A percentile compares a stretch with the other conserved stretches of the same genome.
These are phyloP conservation scores for Arthroderma sp. DNA, from an alignment of 2,329 filamentous ascomycete species.

Conservation along the genomic window DNA sequence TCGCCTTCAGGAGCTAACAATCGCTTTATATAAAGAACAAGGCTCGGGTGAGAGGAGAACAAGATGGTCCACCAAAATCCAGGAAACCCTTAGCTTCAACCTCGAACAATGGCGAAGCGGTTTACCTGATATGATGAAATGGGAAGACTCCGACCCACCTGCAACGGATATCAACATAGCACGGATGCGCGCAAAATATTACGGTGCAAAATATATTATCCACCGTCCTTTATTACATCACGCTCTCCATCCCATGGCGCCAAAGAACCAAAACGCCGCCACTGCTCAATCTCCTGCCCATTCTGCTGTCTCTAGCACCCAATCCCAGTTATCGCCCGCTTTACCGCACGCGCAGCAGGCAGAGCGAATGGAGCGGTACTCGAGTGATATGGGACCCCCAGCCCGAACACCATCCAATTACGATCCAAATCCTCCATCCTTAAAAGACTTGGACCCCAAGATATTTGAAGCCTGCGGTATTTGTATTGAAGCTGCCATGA, in stretches of 20 bases:
- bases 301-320: conserved; percentile 17
- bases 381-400: conserved; percentile 24
- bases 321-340: conserved; percentile 24
- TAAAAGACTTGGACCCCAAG: conserved; percentile 30
- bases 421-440: conserved; percentile 12
- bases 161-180: conserved; percentile 66
- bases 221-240: conserved; percentile 63
- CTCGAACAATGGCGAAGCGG: conserved; percentile 42
- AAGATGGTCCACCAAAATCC: conserved; percentile 26
- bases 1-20: background rate
- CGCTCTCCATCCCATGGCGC: conserved; percentile 38
- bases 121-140: conserved; percentile 42
- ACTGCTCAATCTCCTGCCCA: conserved; percentile 21
- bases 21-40: conserved; percentile 1
- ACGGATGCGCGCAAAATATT: conserved; percentile 83
- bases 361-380: conserved; percentile 19
- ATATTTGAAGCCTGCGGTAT: conserved; percentile 43
- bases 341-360: conserved; percentile 19
- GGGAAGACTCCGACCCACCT: conserved; percentile 56
- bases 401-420: conserved; percentile 10
- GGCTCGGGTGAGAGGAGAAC: conserved; percentile 17
- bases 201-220: conserved; percentile 80
- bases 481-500: conserved; percentile 62
- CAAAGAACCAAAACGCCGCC: conserved; percentile 12
- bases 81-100: conserved; percentile 32